phyloP scores from a whole-genome alignment of 1,284 basidiomycete genomes.

The Austroboletus novae-zelandiae region DNA sequence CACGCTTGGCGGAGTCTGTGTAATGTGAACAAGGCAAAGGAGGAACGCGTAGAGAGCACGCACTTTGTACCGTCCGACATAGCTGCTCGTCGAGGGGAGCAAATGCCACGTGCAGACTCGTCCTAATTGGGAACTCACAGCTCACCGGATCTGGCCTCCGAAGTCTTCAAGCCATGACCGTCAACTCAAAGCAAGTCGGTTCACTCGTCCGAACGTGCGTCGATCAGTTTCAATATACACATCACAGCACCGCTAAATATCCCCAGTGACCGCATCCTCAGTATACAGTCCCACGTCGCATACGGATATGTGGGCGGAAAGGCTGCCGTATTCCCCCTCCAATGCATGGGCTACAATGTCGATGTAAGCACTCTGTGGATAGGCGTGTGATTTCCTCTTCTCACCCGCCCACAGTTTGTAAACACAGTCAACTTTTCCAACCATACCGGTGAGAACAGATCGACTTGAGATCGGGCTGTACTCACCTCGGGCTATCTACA shows the following conservation, averaged over 20 bases:
- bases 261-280: constrained; percentile 51
- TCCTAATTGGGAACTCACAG: too few relatives aligned
- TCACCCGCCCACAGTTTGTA: constrained; percentile 64
- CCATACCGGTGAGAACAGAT: constrained; percentile 69
- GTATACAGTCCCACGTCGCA: constrained; percentile 92
- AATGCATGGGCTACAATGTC: constrained; percentile 94
- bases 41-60: background rate
- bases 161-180: constrained; percentile 6
- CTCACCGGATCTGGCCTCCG: too few relatives aligned
- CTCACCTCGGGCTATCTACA: constrained; percentile 27
- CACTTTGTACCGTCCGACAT: constrained; percentile 36
- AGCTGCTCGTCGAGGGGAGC: background rate
- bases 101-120: constrained; percentile 13
- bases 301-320: constrained; percentile 96
- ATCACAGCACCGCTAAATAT: constrained; percentile 11
- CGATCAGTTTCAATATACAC: too few relatives aligned
- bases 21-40: too few relatives aligned
- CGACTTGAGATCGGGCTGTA: too few relatives aligned
- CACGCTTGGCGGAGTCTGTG: constrained; percentile 70
- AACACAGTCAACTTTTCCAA: constrained; percentile 97
- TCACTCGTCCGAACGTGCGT: too few relatives aligned
- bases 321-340: constrained; percentile 93
- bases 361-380: constrained; percentile 66
- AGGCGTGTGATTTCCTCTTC: background rate
- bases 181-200: background rate